Evolutionary conservation across 495 filamentous ascomycete species (phyloP), one percentile per base, ranked within the genome.

Genomic region (Xylaria palmicola): DNA sequence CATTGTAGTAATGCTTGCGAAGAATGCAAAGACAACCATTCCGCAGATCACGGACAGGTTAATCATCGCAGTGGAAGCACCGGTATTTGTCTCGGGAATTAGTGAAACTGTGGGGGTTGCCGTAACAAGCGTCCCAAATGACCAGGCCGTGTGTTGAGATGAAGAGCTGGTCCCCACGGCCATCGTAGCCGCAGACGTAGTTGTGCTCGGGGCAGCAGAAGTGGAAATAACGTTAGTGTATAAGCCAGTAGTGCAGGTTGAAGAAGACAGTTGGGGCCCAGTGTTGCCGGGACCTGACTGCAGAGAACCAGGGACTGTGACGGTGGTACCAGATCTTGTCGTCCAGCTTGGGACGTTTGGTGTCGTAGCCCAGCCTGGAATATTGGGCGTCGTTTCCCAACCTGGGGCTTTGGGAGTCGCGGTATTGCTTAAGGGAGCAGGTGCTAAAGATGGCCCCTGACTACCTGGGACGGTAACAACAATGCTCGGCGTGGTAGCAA

Each of bases 191-290:
- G 59, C 59, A 27, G 59, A 34, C 39, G 59, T 61, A 29, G 40
- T 48, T 20, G 50, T 52, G 40, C 20, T 52, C 20, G 37, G n/a
- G 19, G 39, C 20, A 45, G 12, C n/a, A 17, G 58, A 39, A 1
- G 39, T 48, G 2, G 59, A 45, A 61, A 61, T 40, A 17, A 61
- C 50, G 44, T 61, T 48, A 2, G 59, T 61, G 29, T 45, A 61
- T 12, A 61, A 47, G 40, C 50, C 59, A 24, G 59, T 61, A 30
- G 59, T 61, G 34, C 59, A 61, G 29, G 50, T 47, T 4, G 59
- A 54, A 2, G 58, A 53, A 29, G 32, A 36, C 12, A 27, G 8
- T 5, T 43, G 7, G n/a, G 44, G 24, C 17, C 44, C 24, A 32
- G 56, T 51, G 20, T 26, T 27, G 26, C 27, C 37, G n/a, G 48